A percentile compares a stretch with the other conserved stretches of the same genome.
These are phyloP conservation scores for Malbranchea cinnamomea DNA, from an alignment of 2,329 filamentous ascomycete species.

Conservation along the genomic window DNA sequence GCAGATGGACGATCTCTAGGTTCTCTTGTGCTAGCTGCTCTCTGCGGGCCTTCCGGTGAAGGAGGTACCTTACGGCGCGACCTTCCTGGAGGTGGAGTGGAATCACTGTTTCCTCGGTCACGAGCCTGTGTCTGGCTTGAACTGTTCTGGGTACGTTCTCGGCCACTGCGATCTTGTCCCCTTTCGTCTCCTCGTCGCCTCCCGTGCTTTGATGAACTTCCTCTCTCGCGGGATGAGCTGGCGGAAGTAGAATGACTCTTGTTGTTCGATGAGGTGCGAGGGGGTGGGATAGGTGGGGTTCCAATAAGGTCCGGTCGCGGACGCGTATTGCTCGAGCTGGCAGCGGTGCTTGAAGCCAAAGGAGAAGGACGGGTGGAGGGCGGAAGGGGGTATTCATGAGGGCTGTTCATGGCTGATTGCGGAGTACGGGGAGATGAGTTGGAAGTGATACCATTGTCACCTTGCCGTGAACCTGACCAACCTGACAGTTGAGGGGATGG, in stretches of 20 bases:
- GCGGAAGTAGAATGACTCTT: slow-evolving; percentile 29
- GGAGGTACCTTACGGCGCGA: slow-evolving; percentile 33
- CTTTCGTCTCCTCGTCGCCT: slow-evolving; percentile 27
- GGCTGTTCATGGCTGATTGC: slow-evolving; percentile 30
- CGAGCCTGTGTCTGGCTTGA: no score
- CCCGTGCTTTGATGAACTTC: slow-evolving; percentile 25
- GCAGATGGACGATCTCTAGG: slow-evolving; percentile 22
- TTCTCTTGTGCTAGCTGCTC: slow-evolving; percentile 27
- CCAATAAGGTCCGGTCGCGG: slow-evolving; percentile 36
- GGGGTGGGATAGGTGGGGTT: slow-evolving; percentile 55
- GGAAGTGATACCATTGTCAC: slow-evolving; percentile 9
- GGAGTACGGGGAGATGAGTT: slow-evolving; percentile 19
- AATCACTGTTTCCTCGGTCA: slow-evolving; percentile 26
- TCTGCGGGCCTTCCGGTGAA: slow-evolving; percentile 32
- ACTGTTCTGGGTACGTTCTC: slow-evolving; percentile 23
- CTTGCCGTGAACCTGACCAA: slow-evolving; percentile 9
- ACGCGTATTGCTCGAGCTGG: slow-evolving; percentile 7
- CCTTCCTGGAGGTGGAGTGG: slow-evolving; percentile 21
- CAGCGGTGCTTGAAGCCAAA: slow-evolving; percentile 17
- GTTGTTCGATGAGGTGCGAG: slow-evolving; percentile 65
- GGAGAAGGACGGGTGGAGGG: slow-evolving; percentile 29
- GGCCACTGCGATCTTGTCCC: slow-evolving; percentile 15
- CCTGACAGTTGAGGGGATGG: slow-evolving; percentile 30
- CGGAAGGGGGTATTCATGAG: slow-evolving; percentile 29
- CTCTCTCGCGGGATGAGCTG: slow-evolving; percentile 20